A percentile compares a stretch with the other conserved stretches of the same genome.
Conservation (phyloP, 306 rosid species). For the Ormosia semicastrata region DNA sequence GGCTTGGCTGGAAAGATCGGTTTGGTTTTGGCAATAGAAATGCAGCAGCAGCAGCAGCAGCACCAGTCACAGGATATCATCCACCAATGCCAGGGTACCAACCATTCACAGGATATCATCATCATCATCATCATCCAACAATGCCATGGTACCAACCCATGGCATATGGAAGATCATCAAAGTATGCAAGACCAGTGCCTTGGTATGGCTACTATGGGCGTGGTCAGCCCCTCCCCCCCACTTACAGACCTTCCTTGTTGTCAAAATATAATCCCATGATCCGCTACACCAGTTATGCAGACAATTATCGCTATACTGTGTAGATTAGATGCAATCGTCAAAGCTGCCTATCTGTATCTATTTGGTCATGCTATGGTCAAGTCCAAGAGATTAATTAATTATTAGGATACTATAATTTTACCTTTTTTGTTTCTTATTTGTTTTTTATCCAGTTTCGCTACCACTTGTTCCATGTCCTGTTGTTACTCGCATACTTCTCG, state of each 20-base stretch:
- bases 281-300: slow-evolving; percentile 25
- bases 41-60: not conserved
- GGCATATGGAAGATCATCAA: not conserved
- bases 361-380: not conserved
- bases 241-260: not conserved
- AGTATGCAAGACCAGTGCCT: not conserved
- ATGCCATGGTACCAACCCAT: not conserved
- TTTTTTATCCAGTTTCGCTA: not conserved
- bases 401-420: not conserved
- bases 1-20: not conserved
- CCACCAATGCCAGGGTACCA: not conserved
- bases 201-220: not conserved
- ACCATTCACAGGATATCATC: not conserved
- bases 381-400: not conserved
- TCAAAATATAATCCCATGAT: slow-evolving; percentile 13
- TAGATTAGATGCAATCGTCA: not conserved
- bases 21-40: not conserved
- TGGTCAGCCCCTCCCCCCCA: not conserved
- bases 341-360: not conserved
- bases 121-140: not conserved
- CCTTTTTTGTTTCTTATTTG: not conserved
- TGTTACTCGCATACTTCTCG: not conserved
- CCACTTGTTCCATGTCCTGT: not conserved
- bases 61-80: not conserved
- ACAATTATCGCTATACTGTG: slow-evolving; percentile 9